Percentiles rank a stretch among this genome's conserved stretches.
phyloP scores from a whole-genome alignment of 2,329 filamentous ascomycete species.

The Colletotrichum chlorophyti region DNA sequence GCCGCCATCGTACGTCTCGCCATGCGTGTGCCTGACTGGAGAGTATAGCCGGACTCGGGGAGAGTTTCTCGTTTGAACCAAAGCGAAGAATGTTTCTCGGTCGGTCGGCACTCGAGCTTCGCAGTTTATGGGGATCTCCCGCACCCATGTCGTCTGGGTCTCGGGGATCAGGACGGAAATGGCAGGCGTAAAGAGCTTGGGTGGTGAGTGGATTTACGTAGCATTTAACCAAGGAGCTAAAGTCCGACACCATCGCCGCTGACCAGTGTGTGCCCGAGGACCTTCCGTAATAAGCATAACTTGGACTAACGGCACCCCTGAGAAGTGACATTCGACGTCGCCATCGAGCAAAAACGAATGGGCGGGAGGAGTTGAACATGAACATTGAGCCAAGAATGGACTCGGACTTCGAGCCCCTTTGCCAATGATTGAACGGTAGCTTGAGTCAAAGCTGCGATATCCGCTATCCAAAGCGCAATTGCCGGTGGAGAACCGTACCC shows the following conservation, averaged over 20 bases:
- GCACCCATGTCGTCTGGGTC: slow-evolving; percentile 10
- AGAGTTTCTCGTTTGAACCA: no score
- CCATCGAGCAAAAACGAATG: background rate
- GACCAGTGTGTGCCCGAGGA: slow-evolving; percentile 9
- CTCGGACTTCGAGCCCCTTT: no score
- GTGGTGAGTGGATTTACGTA: slow-evolving; percentile 15
- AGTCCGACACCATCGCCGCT: background rate
- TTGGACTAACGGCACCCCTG: slow-evolving; percentile 5
- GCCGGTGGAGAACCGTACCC: background rate
- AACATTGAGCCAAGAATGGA: no score
- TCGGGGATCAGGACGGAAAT: slow-evolving; percentile 16
- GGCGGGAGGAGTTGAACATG: no score
- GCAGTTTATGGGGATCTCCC: slow-evolving; percentile 14
- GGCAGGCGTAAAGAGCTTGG: slow-evolving; percentile 16
- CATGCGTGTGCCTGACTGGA: no score
- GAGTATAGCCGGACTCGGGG: no score
- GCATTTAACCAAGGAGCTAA: slow-evolving; percentile 7
- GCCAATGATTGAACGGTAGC: no score
- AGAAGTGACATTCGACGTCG: background rate
- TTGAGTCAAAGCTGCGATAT: no score
- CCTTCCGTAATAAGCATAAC: slow-evolving; percentile 28
- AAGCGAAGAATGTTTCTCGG: no score
- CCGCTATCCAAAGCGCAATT: no score
- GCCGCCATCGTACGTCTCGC: no score
- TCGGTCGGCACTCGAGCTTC: no score